A percentile compares a stretch with the other conserved stretches of the same genome.
Evolutionary conservation across 176 grass and related monocot genomes (phyloP).

Genomic region (Aegilops umbellulata): DNA sequence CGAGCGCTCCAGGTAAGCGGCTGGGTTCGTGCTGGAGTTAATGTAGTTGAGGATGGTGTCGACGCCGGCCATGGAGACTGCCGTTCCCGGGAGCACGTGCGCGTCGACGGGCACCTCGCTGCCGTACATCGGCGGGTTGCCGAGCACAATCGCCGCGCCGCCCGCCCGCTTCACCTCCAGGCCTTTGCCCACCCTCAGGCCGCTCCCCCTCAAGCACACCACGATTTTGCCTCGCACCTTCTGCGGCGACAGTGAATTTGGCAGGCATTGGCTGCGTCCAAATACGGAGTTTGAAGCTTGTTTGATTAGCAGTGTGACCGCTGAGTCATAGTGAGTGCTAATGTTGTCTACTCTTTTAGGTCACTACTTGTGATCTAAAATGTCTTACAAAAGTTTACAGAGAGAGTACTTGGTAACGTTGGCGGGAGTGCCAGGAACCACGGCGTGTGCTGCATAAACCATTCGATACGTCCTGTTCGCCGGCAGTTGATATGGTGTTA

Average conservation of each 20-base stretch:
- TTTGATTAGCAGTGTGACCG: not conserved
- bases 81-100: slow-evolving; percentile 76
- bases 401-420: slow-evolving; percentile 52
- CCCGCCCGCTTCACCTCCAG: slow-evolving; percentile 84
- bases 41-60: slow-evolving; percentile 59
- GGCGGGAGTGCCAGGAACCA: slow-evolving; percentile 50
- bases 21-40: slow-evolving; percentile 43
- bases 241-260: slow-evolving; percentile 54
- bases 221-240: slow-evolving; percentile 85
- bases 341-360: not conserved
- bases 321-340: not conserved
- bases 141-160: slow-evolving; percentile 82
- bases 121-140: slow-evolving; percentile 56
- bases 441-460: slow-evolving; percentile 67
- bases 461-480: slow-evolving; percentile 53
- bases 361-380: too few relatives aligned
- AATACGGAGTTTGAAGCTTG: not conserved
- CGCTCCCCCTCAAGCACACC: slow-evolving; percentile 67
- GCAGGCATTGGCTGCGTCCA: slow-evolving; percentile 71
- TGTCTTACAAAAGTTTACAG: too few relatives aligned
- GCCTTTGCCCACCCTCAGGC: slow-evolving; percentile 73
- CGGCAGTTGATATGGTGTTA: slow-evolving; percentile 51
- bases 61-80: slow-evolving; percentile 50
- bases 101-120: slow-evolving; percentile 81
- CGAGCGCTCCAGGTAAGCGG: slow-evolving; percentile 34